Evolutionary conservation across 306 rosid genomes (phyloP).

Genomic region (Potentilla sterilis): DNA sequence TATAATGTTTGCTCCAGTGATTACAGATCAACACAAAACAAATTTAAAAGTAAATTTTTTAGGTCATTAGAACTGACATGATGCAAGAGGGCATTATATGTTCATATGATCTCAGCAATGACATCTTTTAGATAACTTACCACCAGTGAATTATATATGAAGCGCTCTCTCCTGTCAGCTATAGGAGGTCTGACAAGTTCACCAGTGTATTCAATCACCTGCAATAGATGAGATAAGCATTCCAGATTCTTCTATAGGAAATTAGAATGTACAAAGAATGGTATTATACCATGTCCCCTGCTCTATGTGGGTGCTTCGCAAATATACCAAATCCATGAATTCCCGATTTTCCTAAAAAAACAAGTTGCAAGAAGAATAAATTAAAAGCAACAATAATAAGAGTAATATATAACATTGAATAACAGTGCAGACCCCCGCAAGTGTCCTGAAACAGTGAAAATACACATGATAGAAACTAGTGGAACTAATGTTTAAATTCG

Average conservation of each 20-base stretch:
- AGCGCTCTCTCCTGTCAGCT: slow-evolving; percentile 96
- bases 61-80: background rate
- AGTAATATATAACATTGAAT: background rate
- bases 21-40: background rate
- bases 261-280: slow-evolving; percentile 17
- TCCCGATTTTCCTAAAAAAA: slow-evolving; percentile 77
- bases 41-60: background rate
- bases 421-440: background rate
- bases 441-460: background rate
- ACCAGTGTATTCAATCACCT: slow-evolving; percentile 96
- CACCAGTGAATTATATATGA: slow-evolving; percentile 95
- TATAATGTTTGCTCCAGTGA: background rate
- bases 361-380: background rate
- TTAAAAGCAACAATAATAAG: background rate
- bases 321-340: slow-evolving; percentile 99
- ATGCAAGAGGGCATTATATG: background rate
- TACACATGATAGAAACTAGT: slow-evolving; percentile 1
- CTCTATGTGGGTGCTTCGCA: slow-evolving; percentile 93
- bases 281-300: slow-evolving; percentile 90
- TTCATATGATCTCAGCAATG: slow-evolving; percentile 17
- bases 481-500: background rate
- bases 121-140: slow-evolving; percentile 47
- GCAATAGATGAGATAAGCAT: slow-evolving; percentile 27
- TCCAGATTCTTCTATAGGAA: slow-evolving; percentile 14
- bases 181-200: slow-evolving; percentile 95